Evolutionary conservation across 169 alveolate genomes (phyloP).

Genomic region (Cyclospora cayetanensis): DNA sequence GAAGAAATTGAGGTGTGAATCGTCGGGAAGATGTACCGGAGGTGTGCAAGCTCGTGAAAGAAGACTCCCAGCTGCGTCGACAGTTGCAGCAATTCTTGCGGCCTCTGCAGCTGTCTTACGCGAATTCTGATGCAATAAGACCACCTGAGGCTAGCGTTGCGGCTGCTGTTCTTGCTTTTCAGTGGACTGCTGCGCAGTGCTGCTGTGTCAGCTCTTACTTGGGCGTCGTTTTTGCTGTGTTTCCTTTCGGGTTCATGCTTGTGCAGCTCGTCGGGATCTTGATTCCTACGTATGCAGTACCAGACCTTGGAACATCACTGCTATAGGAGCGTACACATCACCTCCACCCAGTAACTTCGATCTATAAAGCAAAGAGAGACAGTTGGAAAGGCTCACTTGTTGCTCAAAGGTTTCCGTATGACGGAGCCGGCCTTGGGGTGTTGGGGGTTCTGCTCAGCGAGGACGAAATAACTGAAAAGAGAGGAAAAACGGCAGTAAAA

Average conservation of each 20-base stretch:
- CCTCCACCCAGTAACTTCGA: background rate
- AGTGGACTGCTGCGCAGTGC: background rate
- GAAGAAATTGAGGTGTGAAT: no score
- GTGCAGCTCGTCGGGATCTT: background rate
- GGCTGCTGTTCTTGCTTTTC: background rate
- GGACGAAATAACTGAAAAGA: slow-evolving; percentile 55
- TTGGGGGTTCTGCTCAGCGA: slow-evolving; percentile 69
- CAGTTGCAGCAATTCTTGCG: slow-evolving; percentile 65
- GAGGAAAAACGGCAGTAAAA: background rate
- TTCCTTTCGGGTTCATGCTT: background rate
- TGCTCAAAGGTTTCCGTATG: slow-evolving; percentile 53
- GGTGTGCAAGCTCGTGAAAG: slow-evolving; percentile 78
- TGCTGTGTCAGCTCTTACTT: slow-evolving; percentile 1
- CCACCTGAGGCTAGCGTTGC: background rate
- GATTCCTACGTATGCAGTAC: background rate
- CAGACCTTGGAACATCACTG: no score
- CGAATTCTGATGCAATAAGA: slow-evolving; percentile 64
- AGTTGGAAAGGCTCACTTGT: background rate
- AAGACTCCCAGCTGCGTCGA: slow-evolving; percentile 74
- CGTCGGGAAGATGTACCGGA: no score
- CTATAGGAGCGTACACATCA: background rate
- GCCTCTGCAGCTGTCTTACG: slow-evolving; percentile 60
- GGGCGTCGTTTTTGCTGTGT: background rate
- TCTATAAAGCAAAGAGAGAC: background rate
- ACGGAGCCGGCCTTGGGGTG: slow-evolving; percentile 70